phyloP scores from a whole-genome alignment of 805 yeast species.

The Danielia reshetovae region DNA sequence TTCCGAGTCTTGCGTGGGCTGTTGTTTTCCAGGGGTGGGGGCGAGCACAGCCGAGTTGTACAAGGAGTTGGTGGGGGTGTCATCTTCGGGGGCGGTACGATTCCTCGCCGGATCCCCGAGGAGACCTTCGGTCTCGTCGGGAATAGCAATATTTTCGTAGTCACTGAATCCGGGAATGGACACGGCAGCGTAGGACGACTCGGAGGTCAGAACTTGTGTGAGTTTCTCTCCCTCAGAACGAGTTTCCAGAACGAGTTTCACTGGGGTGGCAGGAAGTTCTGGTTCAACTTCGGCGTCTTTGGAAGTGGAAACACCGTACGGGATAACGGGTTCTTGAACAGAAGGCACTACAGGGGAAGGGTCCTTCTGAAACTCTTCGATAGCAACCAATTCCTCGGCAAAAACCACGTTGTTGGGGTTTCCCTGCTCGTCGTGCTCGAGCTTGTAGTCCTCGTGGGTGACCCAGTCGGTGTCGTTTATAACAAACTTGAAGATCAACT shows the following conservation, averaged over 20 bases:
- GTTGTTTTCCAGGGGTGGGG: slow-evolving; percentile 6
- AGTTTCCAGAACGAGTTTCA: slow-evolving; percentile 5
- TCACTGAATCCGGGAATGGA: slow-evolving; percentile 24
- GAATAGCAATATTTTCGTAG: slow-evolving; percentile 10
- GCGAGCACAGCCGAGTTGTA: slow-evolving; percentile 12
- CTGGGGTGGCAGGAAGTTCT: not conserved
- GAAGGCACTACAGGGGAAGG: not conserved
- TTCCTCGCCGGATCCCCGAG: slow-evolving; percentile 3
- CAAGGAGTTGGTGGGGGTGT: slow-evolving; percentile 24
- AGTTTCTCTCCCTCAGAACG: slow-evolving; percentile 10
- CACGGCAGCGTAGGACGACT: slow-evolving; percentile 37
- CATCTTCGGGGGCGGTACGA: slow-evolving; percentile 12
- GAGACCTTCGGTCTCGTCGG: slow-evolving; percentile 6
- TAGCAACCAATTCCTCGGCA: slow-evolving; percentile 22
- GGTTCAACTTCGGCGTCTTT: not conserved
- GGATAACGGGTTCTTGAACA: not conserved
- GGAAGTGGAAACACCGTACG: not conserved
- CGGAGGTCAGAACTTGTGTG: slow-evolving; percentile 26
- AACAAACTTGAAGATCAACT: slow-evolving; percentile 36
- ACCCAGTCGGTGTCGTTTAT: slow-evolving; percentile 33
- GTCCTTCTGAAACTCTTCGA: slow-evolving; percentile 15
- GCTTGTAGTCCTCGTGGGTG: slow-evolving; percentile 19
- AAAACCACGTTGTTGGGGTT: slow-evolving; percentile 32
- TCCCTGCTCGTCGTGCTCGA: slow-evolving; percentile 31
- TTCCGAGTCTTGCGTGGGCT: slow-evolving; percentile 8